These are phyloP conservation scores for Panus rudis DNA, from an alignment of 768 basidiomycete genomes.

Conservation along the genomic window DNA sequence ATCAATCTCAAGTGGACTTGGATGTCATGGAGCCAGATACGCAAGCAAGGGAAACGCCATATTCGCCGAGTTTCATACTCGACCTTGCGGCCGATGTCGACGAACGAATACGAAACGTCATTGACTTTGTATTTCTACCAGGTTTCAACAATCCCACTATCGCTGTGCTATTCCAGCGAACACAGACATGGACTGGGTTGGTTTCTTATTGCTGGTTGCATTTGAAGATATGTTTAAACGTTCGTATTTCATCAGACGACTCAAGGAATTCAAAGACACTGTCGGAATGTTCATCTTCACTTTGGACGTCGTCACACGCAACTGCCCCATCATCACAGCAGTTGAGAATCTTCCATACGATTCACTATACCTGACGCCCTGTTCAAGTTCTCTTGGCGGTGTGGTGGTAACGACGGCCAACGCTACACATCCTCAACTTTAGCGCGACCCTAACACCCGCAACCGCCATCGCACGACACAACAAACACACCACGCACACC, in stretches of 20 bases:
- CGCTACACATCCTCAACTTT: slow-evolving; percentile 88
- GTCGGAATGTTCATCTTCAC: slow-evolving; percentile 77
- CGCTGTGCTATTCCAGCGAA: slow-evolving; percentile 79
- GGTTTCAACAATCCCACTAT: slow-evolving; percentile 94
- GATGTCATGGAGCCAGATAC: slow-evolving; percentile 73
- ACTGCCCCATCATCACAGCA: slow-evolving; percentile 73
- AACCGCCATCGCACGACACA: slow-evolving; percentile 44
- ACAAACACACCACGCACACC: slow-evolving; percentile 22
- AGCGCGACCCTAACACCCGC: slow-evolving; percentile 80
- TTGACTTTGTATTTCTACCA: slow-evolving; percentile 86
- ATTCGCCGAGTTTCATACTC: slow-evolving; percentile 88
- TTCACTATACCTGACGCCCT: slow-evolving; percentile 58
- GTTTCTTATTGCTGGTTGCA: slow-evolving; percentile 14
- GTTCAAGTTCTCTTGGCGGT: slow-evolving; percentile 70
- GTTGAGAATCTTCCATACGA: slow-evolving; percentile 74
- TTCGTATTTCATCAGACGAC: slow-evolving; percentile 40
- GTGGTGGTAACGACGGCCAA: slow-evolving; percentile 75
- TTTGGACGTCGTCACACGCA: slow-evolving; percentile 70
- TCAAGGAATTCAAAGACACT: slow-evolving; percentile 85
- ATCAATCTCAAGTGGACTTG: slow-evolving; percentile 73
- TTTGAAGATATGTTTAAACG: not conserved
- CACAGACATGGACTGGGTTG: slow-evolving; percentile 91
- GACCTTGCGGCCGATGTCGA: slow-evolving; percentile 73
- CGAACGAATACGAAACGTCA: slow-evolving; percentile 71
- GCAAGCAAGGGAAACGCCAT: slow-evolving; percentile 77